phyloP scores from a whole-genome alignment of 2,329 filamentous ascomycete species.

The Sclerotinia spermophila region DNA sequence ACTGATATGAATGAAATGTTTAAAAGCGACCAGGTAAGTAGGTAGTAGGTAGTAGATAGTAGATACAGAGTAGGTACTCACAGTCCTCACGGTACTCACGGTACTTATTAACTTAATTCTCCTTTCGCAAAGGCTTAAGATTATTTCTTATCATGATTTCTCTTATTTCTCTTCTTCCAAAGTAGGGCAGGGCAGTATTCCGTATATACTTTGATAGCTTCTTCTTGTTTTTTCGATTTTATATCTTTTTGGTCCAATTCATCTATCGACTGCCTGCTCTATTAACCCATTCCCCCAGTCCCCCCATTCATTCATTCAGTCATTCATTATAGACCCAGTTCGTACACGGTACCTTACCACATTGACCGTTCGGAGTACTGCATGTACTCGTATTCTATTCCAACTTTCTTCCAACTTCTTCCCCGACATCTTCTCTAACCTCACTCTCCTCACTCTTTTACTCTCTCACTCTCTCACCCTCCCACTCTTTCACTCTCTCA shows the following conservation, averaged over 20 bases:
- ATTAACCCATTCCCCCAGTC: too few species aligned
- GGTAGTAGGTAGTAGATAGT: too few species aligned
- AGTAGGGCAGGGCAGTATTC: background rate
- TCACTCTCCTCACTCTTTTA: background rate
- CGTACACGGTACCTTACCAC: background rate
- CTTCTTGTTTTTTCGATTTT: background rate
- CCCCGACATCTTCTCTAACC: background rate
- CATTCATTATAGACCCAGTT: too few species aligned
- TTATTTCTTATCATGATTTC: background rate
- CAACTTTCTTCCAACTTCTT: background rate
- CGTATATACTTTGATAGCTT: background rate
- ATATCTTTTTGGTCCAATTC: too few species aligned
- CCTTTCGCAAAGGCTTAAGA: constrained; percentile 6
- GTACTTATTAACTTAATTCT: background rate
- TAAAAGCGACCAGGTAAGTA: background rate
- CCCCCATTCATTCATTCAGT: background rate
- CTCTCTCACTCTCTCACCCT: too few species aligned
- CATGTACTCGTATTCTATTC: too few species aligned
- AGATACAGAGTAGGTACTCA: too few species aligned
- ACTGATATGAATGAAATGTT: background rate
- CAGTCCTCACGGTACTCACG: too few species aligned
- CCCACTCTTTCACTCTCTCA: too few species aligned
- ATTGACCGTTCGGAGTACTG: background rate
- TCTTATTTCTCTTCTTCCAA: background rate
- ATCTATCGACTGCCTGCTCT: too few species aligned